These are phyloP conservation scores for Cicer pinnatifidum DNA, from an alignment of 306 rosid genomes.

Conservation along the genomic window DNA sequence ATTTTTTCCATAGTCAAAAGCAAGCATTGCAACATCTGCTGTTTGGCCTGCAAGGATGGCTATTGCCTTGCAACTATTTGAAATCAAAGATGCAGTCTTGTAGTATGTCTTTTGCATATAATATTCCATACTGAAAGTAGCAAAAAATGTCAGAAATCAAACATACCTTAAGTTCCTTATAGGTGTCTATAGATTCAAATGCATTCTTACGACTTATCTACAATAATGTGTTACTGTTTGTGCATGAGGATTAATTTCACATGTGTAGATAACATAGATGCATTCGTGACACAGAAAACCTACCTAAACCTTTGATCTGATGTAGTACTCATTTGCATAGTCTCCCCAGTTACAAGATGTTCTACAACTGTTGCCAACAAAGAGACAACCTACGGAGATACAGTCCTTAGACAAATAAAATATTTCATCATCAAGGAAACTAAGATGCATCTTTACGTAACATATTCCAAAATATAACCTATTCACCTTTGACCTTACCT, in stretches of 20 bases:
- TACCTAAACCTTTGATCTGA: constrained; percentile 84
- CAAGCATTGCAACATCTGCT: constrained; percentile 81
- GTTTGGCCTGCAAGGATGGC: constrained; percentile 97
- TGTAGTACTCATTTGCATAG: constrained; percentile 87
- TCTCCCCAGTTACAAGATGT: constrained; percentile 92
- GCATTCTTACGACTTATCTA: constrained; percentile 1
- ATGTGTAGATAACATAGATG: too few species aligned
- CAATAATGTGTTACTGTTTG: neutral
- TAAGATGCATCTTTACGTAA: too few species aligned
- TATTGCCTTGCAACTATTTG: constrained; percentile 95
- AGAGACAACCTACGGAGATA: constrained; percentile 66
- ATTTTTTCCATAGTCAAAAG: constrained; percentile 92
- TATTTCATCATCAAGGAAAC: too few species aligned
- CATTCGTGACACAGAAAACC: constrained; percentile 34
- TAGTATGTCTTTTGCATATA: constrained; percentile 87
- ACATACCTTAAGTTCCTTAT: constrained; percentile 11
- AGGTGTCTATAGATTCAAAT: neutral
- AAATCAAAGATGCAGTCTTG: constrained; percentile 94
- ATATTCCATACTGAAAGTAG: constrained; percentile 88
- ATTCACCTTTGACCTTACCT: neutral
- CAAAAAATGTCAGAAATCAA: constrained; percentile 36
- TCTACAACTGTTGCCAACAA: constrained; percentile 76
- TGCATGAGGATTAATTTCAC: constrained; percentile 10
- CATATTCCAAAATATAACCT: too few species aligned
- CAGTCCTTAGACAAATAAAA: too few species aligned